Conservation (phyloP, 1,284 basidiomycete species). For the Rhodotorula mucilaginosa region DNA sequence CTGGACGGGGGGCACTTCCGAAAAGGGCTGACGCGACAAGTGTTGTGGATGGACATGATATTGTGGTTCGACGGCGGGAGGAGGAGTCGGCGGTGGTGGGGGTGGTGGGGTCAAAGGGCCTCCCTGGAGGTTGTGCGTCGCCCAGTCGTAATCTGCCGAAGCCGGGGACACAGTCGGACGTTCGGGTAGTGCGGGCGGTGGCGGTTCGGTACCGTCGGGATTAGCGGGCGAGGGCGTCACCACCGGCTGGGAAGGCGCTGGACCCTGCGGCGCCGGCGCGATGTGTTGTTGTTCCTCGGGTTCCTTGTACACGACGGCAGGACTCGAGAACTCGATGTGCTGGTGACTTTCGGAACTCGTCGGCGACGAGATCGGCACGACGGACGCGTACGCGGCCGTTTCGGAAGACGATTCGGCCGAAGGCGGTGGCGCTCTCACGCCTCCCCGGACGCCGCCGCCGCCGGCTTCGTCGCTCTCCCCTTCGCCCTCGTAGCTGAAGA, state of each 20-base stretch:
- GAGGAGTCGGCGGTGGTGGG: conserved; percentile 8
- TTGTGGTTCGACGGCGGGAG: conserved; percentile 8
- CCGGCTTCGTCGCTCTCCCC: not conserved
- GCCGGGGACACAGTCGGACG: conserved; percentile 41
- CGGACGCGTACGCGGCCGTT: not conserved
- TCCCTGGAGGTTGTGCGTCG: conserved; percentile 25
- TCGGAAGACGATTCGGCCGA: not conserved
- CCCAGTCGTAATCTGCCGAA: conserved; percentile 39
- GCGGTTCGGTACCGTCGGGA: conserved; percentile 41
- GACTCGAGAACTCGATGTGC: not conserved
- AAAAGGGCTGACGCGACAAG: conserved; percentile 12
- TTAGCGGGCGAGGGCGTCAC: not conserved
- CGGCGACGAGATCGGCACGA: not conserved
- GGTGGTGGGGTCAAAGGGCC: conserved; percentile 50
- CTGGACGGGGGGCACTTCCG: conserved; percentile 21
- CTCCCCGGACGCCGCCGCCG: not conserved
- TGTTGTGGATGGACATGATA: conserved; percentile 28
- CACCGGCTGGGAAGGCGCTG: conserved; percentile 42
- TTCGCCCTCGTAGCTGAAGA: not conserved
- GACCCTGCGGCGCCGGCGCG: conserved; percentile 28
- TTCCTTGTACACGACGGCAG: not conserved
- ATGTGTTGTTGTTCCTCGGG: not conserved
- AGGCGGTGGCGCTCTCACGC: not conserved
- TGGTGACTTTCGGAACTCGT: not conserved
- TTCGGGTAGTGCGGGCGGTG: conserved; percentile 54